A percentile compares a stretch with the other conserved stretches of the same genome.
phyloP scores from a whole-genome alignment of 495 filamentous ascomycete genomes.

The Cryomyces minteri region DNA sequence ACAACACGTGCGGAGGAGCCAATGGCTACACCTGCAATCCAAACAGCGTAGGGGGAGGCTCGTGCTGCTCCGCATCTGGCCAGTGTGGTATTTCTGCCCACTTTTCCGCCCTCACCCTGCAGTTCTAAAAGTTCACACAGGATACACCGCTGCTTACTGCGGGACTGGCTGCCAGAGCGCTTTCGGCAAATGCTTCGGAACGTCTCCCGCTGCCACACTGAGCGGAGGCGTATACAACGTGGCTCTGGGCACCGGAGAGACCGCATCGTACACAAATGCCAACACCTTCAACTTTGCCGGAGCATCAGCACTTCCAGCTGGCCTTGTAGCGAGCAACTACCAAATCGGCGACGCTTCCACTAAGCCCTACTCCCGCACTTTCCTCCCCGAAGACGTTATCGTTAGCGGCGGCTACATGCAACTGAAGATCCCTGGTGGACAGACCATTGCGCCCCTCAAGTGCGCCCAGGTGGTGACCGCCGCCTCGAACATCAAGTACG shows the following conservation, averaged over 20 bases:
- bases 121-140: not conserved
- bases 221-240: not conserved
- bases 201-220: not conserved
- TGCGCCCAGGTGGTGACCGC: conserved; percentile 5
- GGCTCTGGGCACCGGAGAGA: not conserved
- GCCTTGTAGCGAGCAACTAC: not conserved
- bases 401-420: conserved; percentile 2
- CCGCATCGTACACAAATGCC: not conserved
- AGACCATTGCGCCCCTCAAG: conserved; percentile 3
- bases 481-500: conserved; percentile 6
- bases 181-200: not conserved
- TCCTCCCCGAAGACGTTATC: conserved; percentile 1
- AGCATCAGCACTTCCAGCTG: not conserved
- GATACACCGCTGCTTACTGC: not conserved
- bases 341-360: not conserved
- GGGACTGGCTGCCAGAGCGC: not conserved
- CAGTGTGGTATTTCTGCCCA: not conserved
- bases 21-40: not conserved
- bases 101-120: too few species aligned
- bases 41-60: not conserved
- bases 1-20: not conserved
- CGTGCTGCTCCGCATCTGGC: not conserved
- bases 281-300: not conserved
- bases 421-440: conserved; percentile 9
- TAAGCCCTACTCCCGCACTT: conserved; percentile 3